Evolutionary conservation across 441 rosid species (phyloP).

Genomic region (Lepidium campestre): DNA sequence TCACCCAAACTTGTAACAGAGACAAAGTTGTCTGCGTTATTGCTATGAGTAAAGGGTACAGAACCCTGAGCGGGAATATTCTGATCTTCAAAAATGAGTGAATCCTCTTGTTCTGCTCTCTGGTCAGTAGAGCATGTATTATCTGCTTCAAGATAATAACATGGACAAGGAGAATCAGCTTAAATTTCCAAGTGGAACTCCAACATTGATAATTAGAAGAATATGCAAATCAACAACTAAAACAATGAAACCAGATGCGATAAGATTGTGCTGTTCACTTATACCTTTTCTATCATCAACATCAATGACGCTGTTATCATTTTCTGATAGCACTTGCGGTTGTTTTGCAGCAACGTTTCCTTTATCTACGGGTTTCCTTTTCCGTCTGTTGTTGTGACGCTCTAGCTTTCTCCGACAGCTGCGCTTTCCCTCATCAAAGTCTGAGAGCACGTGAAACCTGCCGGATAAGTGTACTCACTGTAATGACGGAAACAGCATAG

Average conservation of each 20-base stretch:
- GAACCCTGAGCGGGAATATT: constrained; percentile 38
- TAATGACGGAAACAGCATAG: neutral
- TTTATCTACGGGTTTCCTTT: constrained; percentile 61
- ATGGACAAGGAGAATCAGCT: neutral
- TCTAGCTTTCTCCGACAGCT: constrained; percentile 90
- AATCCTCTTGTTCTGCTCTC: constrained; percentile 52
- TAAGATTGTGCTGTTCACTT: neutral
- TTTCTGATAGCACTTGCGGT: constrained; percentile 28
- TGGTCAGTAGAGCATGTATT: constrained; percentile 39
- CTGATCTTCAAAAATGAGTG: constrained; percentile 56
- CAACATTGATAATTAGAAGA: neutral
- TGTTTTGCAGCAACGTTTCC: constrained; percentile 35
- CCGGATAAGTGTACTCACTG: constrained; percentile 12
- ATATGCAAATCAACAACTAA: neutral
- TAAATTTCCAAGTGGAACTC: neutral
- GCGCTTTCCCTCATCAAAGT: constrained; percentile 90
- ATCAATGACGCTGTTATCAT: constrained; percentile 40
- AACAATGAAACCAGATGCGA: neutral
- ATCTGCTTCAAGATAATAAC: constrained; percentile 32
- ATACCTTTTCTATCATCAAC: constrained; percentile 67
- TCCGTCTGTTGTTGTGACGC: constrained; percentile 74
- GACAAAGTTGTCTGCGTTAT: constrained; percentile 52
- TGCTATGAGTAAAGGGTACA: constrained; percentile 45
- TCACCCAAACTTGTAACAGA: constrained; percentile 52
- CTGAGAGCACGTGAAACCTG: constrained; percentile 80